Conservation (phyloP, 495 filamentous ascomycete species). For the Aspergillus baeticus region DNA sequence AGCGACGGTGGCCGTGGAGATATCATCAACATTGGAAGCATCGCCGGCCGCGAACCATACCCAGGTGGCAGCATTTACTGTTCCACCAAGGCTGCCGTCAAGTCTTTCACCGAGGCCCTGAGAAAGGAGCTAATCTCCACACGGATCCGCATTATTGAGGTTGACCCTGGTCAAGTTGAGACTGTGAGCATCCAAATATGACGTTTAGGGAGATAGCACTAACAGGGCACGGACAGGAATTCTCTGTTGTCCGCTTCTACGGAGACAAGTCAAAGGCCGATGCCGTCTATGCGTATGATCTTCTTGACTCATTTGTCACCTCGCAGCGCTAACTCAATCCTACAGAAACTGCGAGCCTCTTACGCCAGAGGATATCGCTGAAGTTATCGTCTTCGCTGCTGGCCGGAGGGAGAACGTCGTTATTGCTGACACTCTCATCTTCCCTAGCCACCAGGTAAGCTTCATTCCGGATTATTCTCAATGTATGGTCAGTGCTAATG, state of each 20-base stretch:
- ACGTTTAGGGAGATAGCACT: not conserved
- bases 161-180: slow-evolving; percentile 97
- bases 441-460: slow-evolving; percentile 85
- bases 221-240: slow-evolving; percentile 57
- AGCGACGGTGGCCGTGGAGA: slow-evolving; percentile 79
- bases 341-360: slow-evolving; percentile 80
- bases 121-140: slow-evolving; percentile 86
- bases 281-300: slow-evolving; percentile 83
- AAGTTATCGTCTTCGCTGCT: slow-evolving; percentile 88
- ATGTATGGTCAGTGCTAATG: not conserved
- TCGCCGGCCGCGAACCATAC: slow-evolving; percentile 90
- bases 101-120: slow-evolving; percentile 84
- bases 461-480: not conserved
- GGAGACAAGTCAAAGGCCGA: slow-evolving; percentile 95
- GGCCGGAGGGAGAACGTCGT: slow-evolving; percentile 92
- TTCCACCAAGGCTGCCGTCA: slow-evolving; percentile 90
- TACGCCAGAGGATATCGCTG: slow-evolving; percentile 92
- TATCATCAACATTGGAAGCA: slow-evolving; percentile 95
- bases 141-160: slow-evolving; percentile 83
- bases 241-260: slow-evolving; percentile 88
- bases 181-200: slow-evolving; percentile 56
- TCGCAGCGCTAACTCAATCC: slow-evolving; percentile 1
- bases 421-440: slow-evolving; percentile 87
- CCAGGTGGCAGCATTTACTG: slow-evolving; percentile 93
- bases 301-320: not conserved